Evolutionary conservation across 78 protist genomes (phyloP), one percentile per base, ranked within the genome.

Genomic region (Chrysochromulina tobinii): DNA sequence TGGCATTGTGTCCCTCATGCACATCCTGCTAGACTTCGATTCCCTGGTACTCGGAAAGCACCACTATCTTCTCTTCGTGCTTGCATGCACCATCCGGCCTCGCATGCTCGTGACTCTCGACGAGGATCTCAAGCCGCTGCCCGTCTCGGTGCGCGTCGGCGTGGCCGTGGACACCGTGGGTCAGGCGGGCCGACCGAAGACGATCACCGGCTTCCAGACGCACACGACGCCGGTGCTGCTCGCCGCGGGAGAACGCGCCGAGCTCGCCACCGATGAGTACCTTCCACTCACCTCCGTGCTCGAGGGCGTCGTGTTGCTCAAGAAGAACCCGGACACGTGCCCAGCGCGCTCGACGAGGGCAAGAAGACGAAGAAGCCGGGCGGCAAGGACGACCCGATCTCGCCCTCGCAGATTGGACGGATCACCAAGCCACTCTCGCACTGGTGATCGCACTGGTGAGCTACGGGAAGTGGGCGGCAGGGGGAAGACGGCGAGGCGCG

Each of bases 201-300:
- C 98, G 27, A 98, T 99, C 96, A 98, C 99, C 0, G 99, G 99
- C 50, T 98, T 99, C 95, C 99, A 98, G 90, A 99, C 99, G 4
- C 99, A 98, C 92, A 94, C 93, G 18, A 97, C 99, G 9, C 99
- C 99, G 38, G 99, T 99, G n/a, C 93, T 99, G 77, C 86, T 98
- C 8, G 96, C 86, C 20, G 75, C 69, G 50, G 95, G 95, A 21
- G 99, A 98, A 87, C 94, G 99, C 18, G 99, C 99, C 8, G 99
- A 99, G 90, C 92, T 98, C 11, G 99, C 98, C 27, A 96, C 97
- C 9, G 99, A 98, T 27, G 98, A 97, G 72, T 98, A 96, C 86
- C 84, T 94, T 21, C 92, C 99, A 27, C 55, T 96, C 21, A 64
- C 96, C 7, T 91, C 95, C 6, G 64, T 93, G 20, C 86, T 97